Base-by-base conservation (phyloP, 306 rosid species). In the Cucumis melo region DNA sequence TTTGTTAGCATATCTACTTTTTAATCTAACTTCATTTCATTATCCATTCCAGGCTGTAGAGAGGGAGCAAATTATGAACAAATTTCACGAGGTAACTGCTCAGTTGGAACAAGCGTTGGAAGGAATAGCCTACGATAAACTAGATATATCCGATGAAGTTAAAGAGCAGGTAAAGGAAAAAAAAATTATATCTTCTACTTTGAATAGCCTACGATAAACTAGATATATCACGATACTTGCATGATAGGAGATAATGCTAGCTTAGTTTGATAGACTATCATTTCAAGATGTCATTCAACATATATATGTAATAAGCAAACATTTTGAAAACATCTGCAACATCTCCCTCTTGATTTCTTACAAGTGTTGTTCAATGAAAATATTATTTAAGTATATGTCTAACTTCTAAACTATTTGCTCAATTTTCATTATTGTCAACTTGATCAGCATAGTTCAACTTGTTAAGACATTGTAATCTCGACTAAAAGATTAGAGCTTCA, bases 71-170 rank as follows among this genome's bases (percentile, higher is more conserved):
- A 79, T 92, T 78, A 85, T 87, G 93, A 85, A 81, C 32, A 87
- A 87, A 78, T 92, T 92, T 87, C 81, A 85, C 1, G 91, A 87
- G 78, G 92, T 84, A 84, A 88, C 98, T 65, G 80, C 85, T 77
- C 91, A 10, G 56, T 82, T 94, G 82, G 99, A 94, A 65, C 89
- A 85, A 79, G 87, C 91, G 27, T 86, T 94, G 89, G 87, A 79
- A 81, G 87, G 78, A 46, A 89, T 92, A 81, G 81, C 99, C 78
- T 88, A 80, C 27, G 96, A 89, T 71, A 84, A 86, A 57, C 90
- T 95, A 77, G 99, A 92, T 79, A 89, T 92, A 71, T 95, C 99
- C 10, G 99, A 95, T 85, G 99, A 95, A 90, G 97, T 95, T 80
- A 92, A 89, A 77, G 99, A 95, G 84, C 99, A 95, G 93, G 99